phyloP scores from a whole-genome alignment of 306 rosid genomes.

The Rosa lucieae region DNA sequence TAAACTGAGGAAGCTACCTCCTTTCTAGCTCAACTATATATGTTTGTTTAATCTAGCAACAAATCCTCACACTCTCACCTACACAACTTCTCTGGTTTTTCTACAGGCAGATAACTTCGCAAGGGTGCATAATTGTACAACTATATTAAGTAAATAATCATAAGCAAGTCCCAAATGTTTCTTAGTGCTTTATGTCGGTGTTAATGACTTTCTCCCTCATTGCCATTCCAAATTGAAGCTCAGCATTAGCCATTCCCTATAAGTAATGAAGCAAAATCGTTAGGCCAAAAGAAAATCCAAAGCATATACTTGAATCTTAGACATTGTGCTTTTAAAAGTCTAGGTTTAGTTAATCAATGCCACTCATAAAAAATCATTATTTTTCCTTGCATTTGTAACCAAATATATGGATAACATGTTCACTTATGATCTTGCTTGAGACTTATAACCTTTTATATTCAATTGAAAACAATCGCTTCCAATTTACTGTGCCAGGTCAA shows the following conservation, averaged over 20 bases:
- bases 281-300: conserved; percentile 1
- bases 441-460: neutral
- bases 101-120: neutral
- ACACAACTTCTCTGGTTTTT: neutral
- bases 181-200: conserved; percentile 50
- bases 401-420: neutral
- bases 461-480: neutral
- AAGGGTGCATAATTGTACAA: neutral
- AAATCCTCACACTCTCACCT: neutral
- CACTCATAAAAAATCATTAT: neutral
- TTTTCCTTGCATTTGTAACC: conserved; percentile 5
- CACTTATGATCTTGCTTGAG: conserved; percentile 14
- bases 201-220: conserved; percentile 65
- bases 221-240: conserved; percentile 66
- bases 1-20: neutral
- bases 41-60: neutral
- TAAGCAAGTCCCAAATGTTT: conserved; percentile 55
- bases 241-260: conserved; percentile 61
- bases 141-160: conserved; percentile 9
- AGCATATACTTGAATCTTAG: neutral
- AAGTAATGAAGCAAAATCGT: conserved; percentile 7
- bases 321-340: neutral
- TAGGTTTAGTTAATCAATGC: neutral
- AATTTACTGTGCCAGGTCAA: conserved; percentile 1
- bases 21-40: neutral